A percentile compares a stretch with the other conserved stretches of the same genome.
Evolutionary conservation across 2,329 filamentous ascomycete genomes (phyloP).

Genomic region (Cladosporium sp.): DNA sequence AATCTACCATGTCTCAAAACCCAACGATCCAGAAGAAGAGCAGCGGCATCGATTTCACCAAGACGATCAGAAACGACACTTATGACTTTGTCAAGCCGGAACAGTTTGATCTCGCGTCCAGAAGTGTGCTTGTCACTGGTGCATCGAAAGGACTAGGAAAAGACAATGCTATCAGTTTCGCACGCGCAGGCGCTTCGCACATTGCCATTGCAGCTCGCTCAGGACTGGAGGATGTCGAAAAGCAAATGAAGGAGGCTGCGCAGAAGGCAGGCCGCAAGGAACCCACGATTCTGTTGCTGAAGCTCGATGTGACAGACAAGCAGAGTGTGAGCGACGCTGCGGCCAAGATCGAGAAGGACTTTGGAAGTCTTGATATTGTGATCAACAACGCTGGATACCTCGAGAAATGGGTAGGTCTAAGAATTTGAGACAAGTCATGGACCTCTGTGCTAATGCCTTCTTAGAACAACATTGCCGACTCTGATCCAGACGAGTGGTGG

Average conservation of each 20-base stretch:
- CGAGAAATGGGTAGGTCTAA: constrained; percentile 12
- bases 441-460: background rate
- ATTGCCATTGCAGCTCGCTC: constrained; percentile 60
- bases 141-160: constrained; percentile 44
- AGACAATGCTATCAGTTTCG: constrained; percentile 58
- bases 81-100: constrained; percentile 53
- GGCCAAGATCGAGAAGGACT: constrained; percentile 35
- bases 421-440: background rate
- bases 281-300: constrained; percentile 46
- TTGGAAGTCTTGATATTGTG: constrained; percentile 41
- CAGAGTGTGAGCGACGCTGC: constrained; percentile 43
- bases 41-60: constrained; percentile 30
- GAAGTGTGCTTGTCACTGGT: constrained; percentile 57
- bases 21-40: constrained; percentile 11
- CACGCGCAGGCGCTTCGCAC: constrained; percentile 54
- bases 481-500: constrained; percentile 49
- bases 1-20: constrained; percentile 19
- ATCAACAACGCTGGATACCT: constrained; percentile 43
- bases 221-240: constrained; percentile 42
- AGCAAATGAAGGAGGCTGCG: constrained; percentile 42
- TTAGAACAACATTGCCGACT: constrained; percentile 28
- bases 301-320: constrained; percentile 47
- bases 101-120: constrained; percentile 39
- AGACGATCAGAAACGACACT: constrained; percentile 42
- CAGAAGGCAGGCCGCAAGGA: constrained; percentile 38